Conservation (phyloP, 2,329 filamentous ascomycete genomes). For the Phialocephala subalpina region DNA sequence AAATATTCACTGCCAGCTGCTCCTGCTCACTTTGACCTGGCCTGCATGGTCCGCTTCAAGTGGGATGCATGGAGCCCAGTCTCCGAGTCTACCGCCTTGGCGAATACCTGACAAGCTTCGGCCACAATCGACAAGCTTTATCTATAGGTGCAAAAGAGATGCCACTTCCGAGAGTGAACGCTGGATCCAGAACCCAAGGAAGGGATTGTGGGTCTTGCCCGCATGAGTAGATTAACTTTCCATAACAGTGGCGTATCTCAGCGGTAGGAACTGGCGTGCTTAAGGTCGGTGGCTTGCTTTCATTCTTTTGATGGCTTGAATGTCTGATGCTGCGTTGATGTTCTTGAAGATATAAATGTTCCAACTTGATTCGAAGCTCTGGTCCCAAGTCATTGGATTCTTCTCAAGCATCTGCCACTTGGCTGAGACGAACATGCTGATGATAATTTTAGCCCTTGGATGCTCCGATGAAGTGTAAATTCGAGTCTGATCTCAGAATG, state of each 20-base stretch:
- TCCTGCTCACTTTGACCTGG: background rate
- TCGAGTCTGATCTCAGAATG: background rate
- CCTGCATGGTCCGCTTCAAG: background rate
- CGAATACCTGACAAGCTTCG: background rate
- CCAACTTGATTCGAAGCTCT: background rate
- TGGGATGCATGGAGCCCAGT: background rate
- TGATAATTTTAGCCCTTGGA: too few relatives aligned
- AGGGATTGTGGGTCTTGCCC: background rate
- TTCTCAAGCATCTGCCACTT: background rate
- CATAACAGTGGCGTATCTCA: too few relatives aligned
- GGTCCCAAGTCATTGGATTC: background rate
- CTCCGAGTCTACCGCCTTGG: constrained; percentile 10
- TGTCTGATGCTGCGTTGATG: background rate
- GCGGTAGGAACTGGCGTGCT: too few relatives aligned
- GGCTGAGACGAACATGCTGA: too few relatives aligned
- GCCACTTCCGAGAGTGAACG: background rate
- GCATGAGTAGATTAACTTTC: background rate
- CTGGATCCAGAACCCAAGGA: background rate
- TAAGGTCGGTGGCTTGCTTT: background rate
- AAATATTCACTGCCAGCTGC: background rate
- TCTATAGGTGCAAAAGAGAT: background rate
- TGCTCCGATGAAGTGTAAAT: background rate
- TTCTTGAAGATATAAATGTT: background rate
- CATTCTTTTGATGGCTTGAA: background rate
- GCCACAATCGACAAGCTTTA: background rate